Conservation (phyloP, 225 moss, liverwort and hornwort genomes). For the Pseudisothecium myosuroides region DNA sequence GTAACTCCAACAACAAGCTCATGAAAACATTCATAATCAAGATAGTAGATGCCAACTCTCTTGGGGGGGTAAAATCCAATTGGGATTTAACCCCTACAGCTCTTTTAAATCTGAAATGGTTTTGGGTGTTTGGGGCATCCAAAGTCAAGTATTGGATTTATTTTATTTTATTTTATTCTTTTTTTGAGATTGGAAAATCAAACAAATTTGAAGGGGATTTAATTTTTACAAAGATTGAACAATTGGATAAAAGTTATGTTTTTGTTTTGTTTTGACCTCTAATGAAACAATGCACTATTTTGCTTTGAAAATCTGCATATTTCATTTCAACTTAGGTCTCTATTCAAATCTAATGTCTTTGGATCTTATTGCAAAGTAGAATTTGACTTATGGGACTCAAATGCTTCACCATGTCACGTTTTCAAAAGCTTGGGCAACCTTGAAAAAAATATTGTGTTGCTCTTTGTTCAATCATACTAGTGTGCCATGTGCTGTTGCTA, state of each 20-base stretch:
- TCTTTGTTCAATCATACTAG: fast-evolving
- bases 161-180: fast-evolving
- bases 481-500: no score
- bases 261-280: not conserved
- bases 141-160: fast-evolving
- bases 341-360: not conserved
- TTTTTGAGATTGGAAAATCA: not conserved
- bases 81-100: fast-evolving
- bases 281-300: fast-evolving
- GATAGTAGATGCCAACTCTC: not conserved
- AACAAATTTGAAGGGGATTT: fast-evolving
- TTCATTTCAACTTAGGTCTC: fast-evolving
- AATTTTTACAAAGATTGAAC: no score
- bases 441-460: fast-evolving
- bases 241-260: no score
- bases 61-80: not conserved
- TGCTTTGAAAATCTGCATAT: not conserved
- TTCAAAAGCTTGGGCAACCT: not conserved
- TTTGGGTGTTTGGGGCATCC: fast-evolving
- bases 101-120: not conserved
- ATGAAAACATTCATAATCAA: not conserved
- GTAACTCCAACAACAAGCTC: fast-evolving
- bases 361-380: not conserved
- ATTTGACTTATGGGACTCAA: fast-evolving
- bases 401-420: not conserved